Evolutionary conservation across 2,329 filamentous ascomycete species (phyloP).

Genomic region (Fusarium paranaense): DNA sequence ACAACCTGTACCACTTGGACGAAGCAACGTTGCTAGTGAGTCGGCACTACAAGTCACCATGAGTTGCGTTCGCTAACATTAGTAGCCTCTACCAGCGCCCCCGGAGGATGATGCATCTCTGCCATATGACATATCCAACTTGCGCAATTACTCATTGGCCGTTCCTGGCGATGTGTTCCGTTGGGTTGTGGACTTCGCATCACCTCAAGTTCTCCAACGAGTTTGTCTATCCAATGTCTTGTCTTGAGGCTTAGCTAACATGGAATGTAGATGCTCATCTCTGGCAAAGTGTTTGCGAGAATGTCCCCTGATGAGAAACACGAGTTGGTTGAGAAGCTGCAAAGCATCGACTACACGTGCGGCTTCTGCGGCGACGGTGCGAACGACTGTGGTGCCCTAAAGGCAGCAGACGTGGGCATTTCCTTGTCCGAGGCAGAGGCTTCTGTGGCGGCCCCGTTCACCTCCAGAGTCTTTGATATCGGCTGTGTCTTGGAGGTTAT

Average conservation of each 20-base stretch:
- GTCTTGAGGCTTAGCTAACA: not conserved
- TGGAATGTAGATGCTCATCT: slow-evolving; percentile 79
- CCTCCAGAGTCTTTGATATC: slow-evolving; percentile 94
- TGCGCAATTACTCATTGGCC: slow-evolving; percentile 88
- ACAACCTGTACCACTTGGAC: slow-evolving; percentile 81
- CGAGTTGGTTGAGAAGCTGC: slow-evolving; percentile 95
- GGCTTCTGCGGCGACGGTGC: slow-evolving; percentile 98
- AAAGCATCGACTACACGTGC: slow-evolving; percentile 93
- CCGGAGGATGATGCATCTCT: slow-evolving; percentile 82
- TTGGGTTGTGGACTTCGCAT: slow-evolving; percentile 93
- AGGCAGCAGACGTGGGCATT: slow-evolving; percentile 97
- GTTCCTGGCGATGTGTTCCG: slow-evolving; percentile 95
- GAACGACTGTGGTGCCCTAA: slow-evolving; percentile 96
- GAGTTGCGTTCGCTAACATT: slow-evolving; percentile 13
- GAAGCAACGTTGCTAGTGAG: slow-evolving; percentile 77
- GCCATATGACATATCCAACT: slow-evolving; percentile 84
- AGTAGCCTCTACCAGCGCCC: slow-evolving; percentile 76
- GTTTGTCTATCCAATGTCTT: slow-evolving; percentile 54
- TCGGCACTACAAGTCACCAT: not conserved
- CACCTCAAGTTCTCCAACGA: slow-evolving; percentile 79
- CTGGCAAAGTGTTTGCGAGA: slow-evolving; percentile 92
- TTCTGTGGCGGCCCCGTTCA: slow-evolving; percentile 97
- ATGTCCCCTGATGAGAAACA: slow-evolving; percentile 99
- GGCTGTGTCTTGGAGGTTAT: slow-evolving; percentile 95
- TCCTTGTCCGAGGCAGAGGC: slow-evolving; percentile 97